A percentile compares a stretch with the other conserved stretches of the same genome.
Conservation (phyloP, 345 rosid genomes). For the Sonneratia caseolaris region DNA sequence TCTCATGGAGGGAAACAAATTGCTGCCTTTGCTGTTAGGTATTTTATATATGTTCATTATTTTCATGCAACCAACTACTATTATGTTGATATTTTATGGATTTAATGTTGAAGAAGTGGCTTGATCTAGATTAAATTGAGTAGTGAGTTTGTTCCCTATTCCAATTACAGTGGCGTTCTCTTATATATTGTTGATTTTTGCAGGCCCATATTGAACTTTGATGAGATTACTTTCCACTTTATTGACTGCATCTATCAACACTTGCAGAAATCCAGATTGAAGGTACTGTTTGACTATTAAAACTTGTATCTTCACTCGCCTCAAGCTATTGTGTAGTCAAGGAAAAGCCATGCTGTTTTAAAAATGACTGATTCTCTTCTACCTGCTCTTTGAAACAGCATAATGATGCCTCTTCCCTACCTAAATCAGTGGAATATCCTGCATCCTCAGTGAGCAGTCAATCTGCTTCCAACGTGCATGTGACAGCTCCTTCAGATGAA, state of each 20-base stretch:
- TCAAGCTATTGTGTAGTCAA: neutral
- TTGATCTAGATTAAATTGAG: neutral
- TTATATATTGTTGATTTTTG: slow-evolving; percentile 8
- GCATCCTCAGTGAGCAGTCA: slow-evolving; percentile 25
- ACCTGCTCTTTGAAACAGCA: slow-evolving; percentile 20
- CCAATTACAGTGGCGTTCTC: neutral
- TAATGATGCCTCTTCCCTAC: slow-evolving; percentile 24
- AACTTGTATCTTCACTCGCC: neutral
- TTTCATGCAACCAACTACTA: neutral
- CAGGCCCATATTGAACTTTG: slow-evolving; percentile 70
- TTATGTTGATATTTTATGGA: neutral
- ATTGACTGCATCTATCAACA: slow-evolving; percentile 71
- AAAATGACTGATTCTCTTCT: neutral
- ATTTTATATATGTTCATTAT: neutral
- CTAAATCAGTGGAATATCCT: slow-evolving; percentile 23
- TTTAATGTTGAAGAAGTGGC: neutral
- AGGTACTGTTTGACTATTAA: slow-evolving; percentile 28
- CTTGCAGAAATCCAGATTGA: slow-evolving; percentile 44
- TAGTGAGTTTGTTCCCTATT: neutral
- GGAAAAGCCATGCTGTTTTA: neutral
- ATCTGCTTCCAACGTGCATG: slow-evolving; percentile 20
- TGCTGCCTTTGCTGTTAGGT: slow-evolving; percentile 80
- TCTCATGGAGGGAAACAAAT: slow-evolving; percentile 58
- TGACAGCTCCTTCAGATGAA: slow-evolving; percentile 28
- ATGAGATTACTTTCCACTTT: slow-evolving; percentile 82